phyloP scores from a whole-genome alignment of 805 yeast genomes.

The Pichia sporocuriosa region DNA sequence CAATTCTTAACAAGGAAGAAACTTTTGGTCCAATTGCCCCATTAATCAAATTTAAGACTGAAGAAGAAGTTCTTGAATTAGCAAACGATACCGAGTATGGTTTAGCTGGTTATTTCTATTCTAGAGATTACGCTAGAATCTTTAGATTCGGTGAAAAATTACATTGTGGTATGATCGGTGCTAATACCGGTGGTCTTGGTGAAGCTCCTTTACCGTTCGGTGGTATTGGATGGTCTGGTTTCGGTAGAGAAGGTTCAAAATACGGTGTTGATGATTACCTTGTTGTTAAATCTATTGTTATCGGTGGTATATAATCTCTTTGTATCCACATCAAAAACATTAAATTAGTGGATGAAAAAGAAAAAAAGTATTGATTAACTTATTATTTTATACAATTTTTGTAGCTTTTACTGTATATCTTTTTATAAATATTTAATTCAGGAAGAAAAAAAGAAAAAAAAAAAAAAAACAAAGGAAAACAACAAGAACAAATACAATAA shows the following conservation, averaged over 20 bases:
- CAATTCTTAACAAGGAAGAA: slow-evolving; percentile 59
- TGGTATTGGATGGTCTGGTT: slow-evolving; percentile 72
- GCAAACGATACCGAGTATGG: slow-evolving; percentile 72
- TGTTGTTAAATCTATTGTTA: slow-evolving; percentile 55
- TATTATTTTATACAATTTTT: too few relatives aligned
- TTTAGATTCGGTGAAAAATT: slow-evolving; percentile 60
- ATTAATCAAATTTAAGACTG: slow-evolving; percentile 54
- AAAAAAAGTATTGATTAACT: too few relatives aligned
- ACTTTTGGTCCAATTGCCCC: slow-evolving; percentile 82
- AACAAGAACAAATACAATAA: not conserved
- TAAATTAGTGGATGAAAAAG: too few relatives aligned
- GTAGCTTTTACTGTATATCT: too few relatives aligned
- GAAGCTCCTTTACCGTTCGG: slow-evolving; percentile 70
- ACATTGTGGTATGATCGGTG: slow-evolving; percentile 78
- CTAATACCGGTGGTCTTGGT: slow-evolving; percentile 66
- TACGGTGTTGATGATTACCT: slow-evolving; percentile 72
- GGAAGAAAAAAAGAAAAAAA: not conserved
- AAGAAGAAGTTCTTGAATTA: slow-evolving; percentile 51
- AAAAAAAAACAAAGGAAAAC: not conserved
- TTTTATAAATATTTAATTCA: not conserved
- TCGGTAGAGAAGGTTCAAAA: slow-evolving; percentile 74
- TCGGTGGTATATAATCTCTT: slow-evolving; percentile 34
- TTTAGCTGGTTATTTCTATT: slow-evolving; percentile 69
- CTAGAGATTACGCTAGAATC: slow-evolving; percentile 47
- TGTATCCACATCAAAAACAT: too few relatives aligned